phyloP scores from a whole-genome alignment of 805 yeast species.

The Cephaloascus albidus region DNA sequence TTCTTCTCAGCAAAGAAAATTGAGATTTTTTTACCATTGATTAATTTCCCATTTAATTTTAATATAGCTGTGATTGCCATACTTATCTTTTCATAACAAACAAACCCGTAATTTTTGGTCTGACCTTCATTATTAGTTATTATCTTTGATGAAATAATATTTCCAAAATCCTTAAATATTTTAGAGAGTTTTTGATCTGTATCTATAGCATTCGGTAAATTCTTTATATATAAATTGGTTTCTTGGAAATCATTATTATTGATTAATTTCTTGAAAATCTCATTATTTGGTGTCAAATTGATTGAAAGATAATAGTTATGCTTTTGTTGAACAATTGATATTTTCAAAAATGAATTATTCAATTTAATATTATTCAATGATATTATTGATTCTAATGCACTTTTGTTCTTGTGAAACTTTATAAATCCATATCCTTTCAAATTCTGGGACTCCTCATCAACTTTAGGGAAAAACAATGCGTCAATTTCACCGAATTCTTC shows the following conservation, averaged over 20 bases:
- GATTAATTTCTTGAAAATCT: slow-evolving; percentile 7
- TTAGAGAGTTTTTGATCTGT: slow-evolving; percentile 36
- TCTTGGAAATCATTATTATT: slow-evolving; percentile 39
- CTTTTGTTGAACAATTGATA: slow-evolving; percentile 5
- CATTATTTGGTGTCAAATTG: slow-evolving; percentile 4
- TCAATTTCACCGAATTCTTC: slow-evolving; percentile 36
- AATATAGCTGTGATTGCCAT: slow-evolving; percentile 58
- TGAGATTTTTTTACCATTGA: slow-evolving; percentile 15
- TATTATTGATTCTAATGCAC: slow-evolving; percentile 38
- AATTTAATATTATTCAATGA: slow-evolving; percentile 35
- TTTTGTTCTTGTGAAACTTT: slow-evolving; percentile 36
- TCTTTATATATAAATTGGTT: slow-evolving; percentile 65
- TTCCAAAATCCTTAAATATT: slow-evolving; percentile 38
- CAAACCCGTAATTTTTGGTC: slow-evolving; percentile 54
- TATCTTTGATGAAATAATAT: slow-evolving; percentile 43
- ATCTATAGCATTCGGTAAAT: slow-evolving; percentile 43
- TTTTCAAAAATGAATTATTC: slow-evolving; percentile 3
- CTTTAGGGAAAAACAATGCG: slow-evolving; percentile 42
- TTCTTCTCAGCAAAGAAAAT: neutral
- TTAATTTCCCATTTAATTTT: slow-evolving; percentile 35
- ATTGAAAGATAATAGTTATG: slow-evolving; percentile 3
- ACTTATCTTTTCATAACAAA: slow-evolving; percentile 46
- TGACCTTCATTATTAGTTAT: slow-evolving; percentile 35
- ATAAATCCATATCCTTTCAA: slow-evolving; percentile 45
- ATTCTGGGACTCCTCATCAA: slow-evolving; percentile 10